phyloP scores from a whole-genome alignment of 1,139 yeast species.

The Lodderomyces elongisporus region DNA sequence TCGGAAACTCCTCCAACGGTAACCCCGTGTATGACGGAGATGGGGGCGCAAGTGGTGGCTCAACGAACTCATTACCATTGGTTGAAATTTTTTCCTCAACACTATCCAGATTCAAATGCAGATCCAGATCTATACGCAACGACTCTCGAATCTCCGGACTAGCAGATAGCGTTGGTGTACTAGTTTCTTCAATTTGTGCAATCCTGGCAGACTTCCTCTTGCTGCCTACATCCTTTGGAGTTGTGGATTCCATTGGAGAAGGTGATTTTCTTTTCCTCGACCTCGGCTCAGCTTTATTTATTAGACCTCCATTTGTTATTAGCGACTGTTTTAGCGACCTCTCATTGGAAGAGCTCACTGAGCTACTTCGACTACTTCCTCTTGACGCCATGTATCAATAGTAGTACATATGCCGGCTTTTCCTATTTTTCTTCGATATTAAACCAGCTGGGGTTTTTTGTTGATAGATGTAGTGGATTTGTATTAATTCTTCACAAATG shows the following conservation, averaged over 20 bases:
- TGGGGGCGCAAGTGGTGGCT: conserved; percentile 55
- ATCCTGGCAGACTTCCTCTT: conserved; percentile 19
- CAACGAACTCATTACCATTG: conserved; percentile 31
- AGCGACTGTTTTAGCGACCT: conserved; percentile 1
- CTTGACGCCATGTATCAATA: conserved; percentile 6
- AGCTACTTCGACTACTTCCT: conserved; percentile 5
- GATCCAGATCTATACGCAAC: neutral
- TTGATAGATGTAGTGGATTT: too few species aligned
- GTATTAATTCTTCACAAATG: too few species aligned
- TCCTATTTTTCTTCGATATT: too few species aligned
- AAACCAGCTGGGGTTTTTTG: too few species aligned
- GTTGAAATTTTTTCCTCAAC: conserved; percentile 5
- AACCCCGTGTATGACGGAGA: conserved; percentile 57
- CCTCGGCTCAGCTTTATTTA: neutral
- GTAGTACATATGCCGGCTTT: too few species aligned
- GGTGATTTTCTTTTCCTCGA: neutral
- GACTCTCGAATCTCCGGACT: conserved; percentile 11
- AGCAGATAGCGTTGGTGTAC: conserved; percentile 9
- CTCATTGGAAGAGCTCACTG: conserved; percentile 1
- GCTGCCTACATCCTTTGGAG: conserved; percentile 8
- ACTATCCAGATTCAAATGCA: neutral
- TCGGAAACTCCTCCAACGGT: conserved; percentile 61
- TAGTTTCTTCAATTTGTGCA: conserved; percentile 6
- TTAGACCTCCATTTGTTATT: conserved; percentile 2
- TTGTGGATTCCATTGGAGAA: neutral